Conservation (phyloP, 192 early-diverging fungal genomes). For the Linnemannia exigua region DNA sequence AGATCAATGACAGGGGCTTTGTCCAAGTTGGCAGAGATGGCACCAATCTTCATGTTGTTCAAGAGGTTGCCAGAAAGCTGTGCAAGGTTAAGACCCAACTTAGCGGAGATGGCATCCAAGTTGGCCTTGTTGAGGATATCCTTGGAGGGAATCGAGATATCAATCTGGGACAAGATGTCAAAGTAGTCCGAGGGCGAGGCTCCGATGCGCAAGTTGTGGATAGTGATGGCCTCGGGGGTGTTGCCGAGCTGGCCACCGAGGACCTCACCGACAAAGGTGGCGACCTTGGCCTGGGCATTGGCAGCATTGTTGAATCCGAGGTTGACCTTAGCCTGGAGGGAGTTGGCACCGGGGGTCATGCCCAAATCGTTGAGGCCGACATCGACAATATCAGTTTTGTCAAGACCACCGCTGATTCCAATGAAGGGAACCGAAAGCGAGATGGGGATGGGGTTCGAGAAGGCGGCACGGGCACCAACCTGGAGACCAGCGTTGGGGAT, state of each 20-base stretch:
- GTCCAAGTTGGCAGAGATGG: constrained; percentile 46
- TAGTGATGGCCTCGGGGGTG: constrained; percentile 45
- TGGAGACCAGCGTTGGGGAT: constrained; percentile 53
- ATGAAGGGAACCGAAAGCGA: constrained; percentile 52
- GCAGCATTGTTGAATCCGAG: constrained; percentile 50
- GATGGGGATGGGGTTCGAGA: constrained; percentile 54
- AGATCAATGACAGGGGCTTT: constrained; percentile 52
- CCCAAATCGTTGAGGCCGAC: constrained; percentile 40
- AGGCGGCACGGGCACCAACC: constrained; percentile 33
- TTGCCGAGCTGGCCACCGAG: constrained; percentile 49
- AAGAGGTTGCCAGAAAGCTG: constrained; percentile 24
- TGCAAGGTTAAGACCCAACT: constrained; percentile 26
- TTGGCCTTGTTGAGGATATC: constrained; percentile 40
- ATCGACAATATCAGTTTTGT: constrained; percentile 38
- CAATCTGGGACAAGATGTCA: constrained; percentile 49
- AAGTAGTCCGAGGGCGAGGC: constrained; percentile 53
- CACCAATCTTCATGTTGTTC: constrained; percentile 47
- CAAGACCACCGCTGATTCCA: constrained; percentile 45
- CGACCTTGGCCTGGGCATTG: constrained; percentile 43
- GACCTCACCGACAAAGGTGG: constrained; percentile 39
- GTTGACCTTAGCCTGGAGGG: constrained; percentile 36
- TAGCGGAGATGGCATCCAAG: constrained; percentile 22
- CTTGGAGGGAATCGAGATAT: constrained; percentile 51
- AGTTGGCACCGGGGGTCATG: constrained; percentile 36
- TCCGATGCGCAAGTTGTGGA: constrained; percentile 53